Conservation (phyloP, 2,329 filamentous ascomycete species). For the Colletotrichum sp. region DNA sequence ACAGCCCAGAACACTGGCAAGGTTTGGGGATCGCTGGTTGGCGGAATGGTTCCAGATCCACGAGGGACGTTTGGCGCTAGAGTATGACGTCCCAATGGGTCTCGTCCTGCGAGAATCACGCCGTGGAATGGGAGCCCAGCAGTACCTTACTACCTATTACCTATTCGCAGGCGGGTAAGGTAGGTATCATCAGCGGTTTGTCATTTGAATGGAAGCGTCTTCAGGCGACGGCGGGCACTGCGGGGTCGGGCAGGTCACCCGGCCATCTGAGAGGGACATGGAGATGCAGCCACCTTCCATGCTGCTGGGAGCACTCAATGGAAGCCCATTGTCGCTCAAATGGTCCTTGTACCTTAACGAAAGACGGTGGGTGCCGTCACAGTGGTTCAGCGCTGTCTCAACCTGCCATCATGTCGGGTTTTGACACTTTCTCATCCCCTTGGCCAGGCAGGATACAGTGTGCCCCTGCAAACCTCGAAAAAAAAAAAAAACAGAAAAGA, state of each 20-base stretch:
- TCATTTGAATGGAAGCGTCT: not conserved
- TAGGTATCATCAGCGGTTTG: not conserved
- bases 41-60: constrained; percentile 8
- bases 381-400: not conserved
- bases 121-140: not conserved
- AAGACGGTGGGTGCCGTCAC: not conserved
- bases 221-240: not conserved
- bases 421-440: not conserved
- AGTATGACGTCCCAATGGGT: constrained; percentile 15
- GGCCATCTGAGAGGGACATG: not conserved
- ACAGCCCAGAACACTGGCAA: not conserved
- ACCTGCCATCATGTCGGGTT: not conserved
- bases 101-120: not conserved
- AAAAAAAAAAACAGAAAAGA: not conserved
- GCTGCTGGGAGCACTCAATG: not conserved
- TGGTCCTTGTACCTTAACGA: not conserved
- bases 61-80: constrained; percentile 14
- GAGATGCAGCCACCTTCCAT: not conserved
- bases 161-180: not conserved
- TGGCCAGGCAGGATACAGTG: not conserved
- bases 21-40: not conserved
- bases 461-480: not conserved
- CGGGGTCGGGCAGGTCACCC: not conserved
- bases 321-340: not conserved
- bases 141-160: not conserved